phyloP scores from a whole-genome alignment of 257 asterid species.

The Scutellaria baicalensis region DNA sequence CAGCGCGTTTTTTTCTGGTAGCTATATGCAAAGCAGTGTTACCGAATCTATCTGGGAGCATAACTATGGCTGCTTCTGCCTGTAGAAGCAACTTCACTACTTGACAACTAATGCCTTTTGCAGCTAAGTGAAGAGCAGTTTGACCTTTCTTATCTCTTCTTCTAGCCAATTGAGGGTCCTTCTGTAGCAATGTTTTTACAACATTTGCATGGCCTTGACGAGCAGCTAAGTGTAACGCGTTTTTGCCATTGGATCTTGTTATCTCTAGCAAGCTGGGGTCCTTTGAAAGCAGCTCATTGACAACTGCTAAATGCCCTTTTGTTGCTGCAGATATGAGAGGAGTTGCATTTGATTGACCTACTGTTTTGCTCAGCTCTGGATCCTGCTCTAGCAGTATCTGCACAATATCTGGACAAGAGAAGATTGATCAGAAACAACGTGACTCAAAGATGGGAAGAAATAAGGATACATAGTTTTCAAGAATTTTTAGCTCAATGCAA shows the following conservation, averaged over 20 bases:
- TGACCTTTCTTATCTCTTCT: slow-evolving; percentile 76
- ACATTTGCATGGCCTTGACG: slow-evolving; percentile 71
- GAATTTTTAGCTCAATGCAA: not conserved
- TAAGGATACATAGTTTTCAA: not conserved
- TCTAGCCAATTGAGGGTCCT: slow-evolving; percentile 63
- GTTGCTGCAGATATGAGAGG: slow-evolving; percentile 80
- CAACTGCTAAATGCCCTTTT: slow-evolving; percentile 61
- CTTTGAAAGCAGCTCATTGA: slow-evolving; percentile 46
- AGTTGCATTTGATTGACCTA: slow-evolving; percentile 73
- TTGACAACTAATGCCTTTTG: slow-evolving; percentile 49
- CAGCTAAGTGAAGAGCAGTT: slow-evolving; percentile 79
- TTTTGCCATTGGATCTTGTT: slow-evolving; percentile 65
- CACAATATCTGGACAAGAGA: slow-evolving; percentile 41
- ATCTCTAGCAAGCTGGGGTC: slow-evolving; percentile 59
- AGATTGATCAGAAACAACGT: not conserved
- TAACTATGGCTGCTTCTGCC: slow-evolving; percentile 69
- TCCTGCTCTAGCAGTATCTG: slow-evolving; percentile 63
- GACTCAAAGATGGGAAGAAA: not conserved
- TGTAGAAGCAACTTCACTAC: slow-evolving; percentile 58
- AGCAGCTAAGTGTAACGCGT: slow-evolving; percentile 63
- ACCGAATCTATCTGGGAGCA: slow-evolving; percentile 72
- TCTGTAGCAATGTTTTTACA: slow-evolving; percentile 50
- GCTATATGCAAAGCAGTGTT: slow-evolving; percentile 71
- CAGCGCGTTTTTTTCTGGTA: slow-evolving; percentile 64
- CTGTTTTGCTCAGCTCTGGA: slow-evolving; percentile 52